phyloP scores from a whole-genome alignment of 192 early-diverging fungal species.

The Coemansia sp. region DNA sequence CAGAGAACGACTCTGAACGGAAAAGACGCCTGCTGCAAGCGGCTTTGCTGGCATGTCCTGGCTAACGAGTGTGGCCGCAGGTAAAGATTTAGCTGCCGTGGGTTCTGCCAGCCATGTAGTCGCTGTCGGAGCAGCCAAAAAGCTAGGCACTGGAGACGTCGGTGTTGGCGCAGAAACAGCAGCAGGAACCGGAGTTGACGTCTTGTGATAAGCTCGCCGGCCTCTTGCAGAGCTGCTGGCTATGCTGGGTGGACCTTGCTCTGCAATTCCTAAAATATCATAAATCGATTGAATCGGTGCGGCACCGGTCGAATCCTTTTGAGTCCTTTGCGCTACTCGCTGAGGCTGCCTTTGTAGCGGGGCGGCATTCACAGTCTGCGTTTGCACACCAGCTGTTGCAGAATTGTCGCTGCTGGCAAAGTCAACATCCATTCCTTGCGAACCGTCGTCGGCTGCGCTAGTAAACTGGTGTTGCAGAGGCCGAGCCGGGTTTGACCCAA shows the following conservation, averaged over 20 bases:
- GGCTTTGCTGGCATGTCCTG: no score
- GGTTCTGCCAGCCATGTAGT: neutral
- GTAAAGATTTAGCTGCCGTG: neutral
- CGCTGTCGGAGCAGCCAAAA: neutral
- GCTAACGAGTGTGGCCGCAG: neutral
- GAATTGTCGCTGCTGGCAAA: neutral
- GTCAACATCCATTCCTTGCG: constrained; percentile 3
- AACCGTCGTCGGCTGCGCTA: neutral
- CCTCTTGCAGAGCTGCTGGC: neutral
- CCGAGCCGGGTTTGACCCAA: neutral
- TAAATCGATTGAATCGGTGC: constrained; percentile 29
- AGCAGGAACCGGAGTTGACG: no score
- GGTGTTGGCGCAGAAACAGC: no score
- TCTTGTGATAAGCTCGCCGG: neutral
- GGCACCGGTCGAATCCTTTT: neutral
- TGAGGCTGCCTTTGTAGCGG: neutral
- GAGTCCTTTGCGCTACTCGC: neutral
- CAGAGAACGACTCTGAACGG: no score
- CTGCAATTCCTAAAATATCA: constrained; percentile 34
- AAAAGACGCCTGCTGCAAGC: no score
- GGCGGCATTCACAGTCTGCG: no score
- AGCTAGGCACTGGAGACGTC: neutral
- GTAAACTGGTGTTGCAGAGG: no score
- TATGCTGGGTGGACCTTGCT: constrained; percentile 9
- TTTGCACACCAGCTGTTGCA: neutral